Base-by-base conservation (phyloP, 2,329 filamentous ascomycete species). In the Aspergillus sp. region DNA sequence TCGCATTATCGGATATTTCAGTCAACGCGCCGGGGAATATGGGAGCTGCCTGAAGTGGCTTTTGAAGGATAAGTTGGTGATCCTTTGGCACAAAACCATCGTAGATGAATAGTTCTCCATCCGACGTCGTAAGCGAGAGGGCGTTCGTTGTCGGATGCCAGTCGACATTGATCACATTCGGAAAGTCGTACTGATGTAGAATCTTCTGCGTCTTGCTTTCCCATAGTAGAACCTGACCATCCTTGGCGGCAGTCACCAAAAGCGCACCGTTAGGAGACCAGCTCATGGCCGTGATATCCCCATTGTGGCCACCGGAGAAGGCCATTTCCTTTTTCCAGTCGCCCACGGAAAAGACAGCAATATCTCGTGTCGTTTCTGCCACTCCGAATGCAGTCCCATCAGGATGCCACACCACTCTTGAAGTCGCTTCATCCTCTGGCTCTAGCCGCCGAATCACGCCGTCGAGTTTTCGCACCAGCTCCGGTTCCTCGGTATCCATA, bases 201-300 rank as follows among this genome's bases (percentile, higher is more conserved):
- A 96, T 82, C 51, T 85, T 90, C 74, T 97, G 93, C 1, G 90
- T 91, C 73, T 89, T 92, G 2, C 90, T 89, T 69, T 97, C 91
- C 95, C 96, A 99, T 3, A 99, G 79, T 47, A 80, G 59, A 45
- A 80, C 71, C 58, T 76, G 68, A 19, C 83, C 78, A 61, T 79
- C 76, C 35, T 79, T 75, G n/a, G 79, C 81, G 4, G 83, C 81
- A 17, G 81, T 84, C 15, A 87, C 91, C 21, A 99, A 80, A 67
- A 99, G 81, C 1, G 93, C 90, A 40, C 95, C 95, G 70, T 99
- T 99, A 2, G 92, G 91, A 14, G 93, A 96, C 95, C 95, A 99
- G 37, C 90, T 87, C 37, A 96, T 77, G 2, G 93, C 90, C 0
- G 91, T 96, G 58, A 99, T 88, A 64, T 96, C 90, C 17, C 88